A percentile compares a stretch with the other conserved stretches of the same genome.
Evolutionary conservation across 495 filamentous ascomycete genomes (phyloP).

Genomic region (Astrocystis sublimbata): DNA sequence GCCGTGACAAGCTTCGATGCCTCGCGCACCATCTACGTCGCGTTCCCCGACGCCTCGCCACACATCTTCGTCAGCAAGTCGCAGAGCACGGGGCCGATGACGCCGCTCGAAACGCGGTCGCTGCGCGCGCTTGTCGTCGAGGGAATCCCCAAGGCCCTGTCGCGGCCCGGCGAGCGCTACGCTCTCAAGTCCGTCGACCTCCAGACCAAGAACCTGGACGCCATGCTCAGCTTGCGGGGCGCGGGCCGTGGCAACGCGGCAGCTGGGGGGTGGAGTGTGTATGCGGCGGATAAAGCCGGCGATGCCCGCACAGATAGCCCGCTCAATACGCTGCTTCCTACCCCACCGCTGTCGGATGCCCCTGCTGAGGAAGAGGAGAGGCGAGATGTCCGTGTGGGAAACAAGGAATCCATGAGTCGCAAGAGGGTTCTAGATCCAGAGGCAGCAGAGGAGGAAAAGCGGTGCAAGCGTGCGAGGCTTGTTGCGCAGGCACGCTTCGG

Average conservation of each 20-base stretch:
- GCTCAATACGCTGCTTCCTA: slow-evolving; percentile 52
- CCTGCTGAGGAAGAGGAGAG: slow-evolving; percentile 32
- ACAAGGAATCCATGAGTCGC: not conserved
- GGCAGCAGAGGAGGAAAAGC: slow-evolving; percentile 37
- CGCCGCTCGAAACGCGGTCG: slow-evolving; percentile 57
- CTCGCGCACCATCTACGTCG: slow-evolving; percentile 69
- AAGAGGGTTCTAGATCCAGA: slow-evolving; percentile 27
- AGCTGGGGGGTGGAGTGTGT: slow-evolving; percentile 76
- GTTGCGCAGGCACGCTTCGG: slow-evolving; percentile 61
- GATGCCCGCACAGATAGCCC: slow-evolving; percentile 54
- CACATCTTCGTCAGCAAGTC: slow-evolving; percentile 69
- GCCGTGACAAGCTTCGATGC: slow-evolving; percentile 46
- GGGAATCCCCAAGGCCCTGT: slow-evolving; percentile 76
- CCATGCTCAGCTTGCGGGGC: slow-evolving; percentile 66
- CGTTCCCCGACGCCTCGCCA: slow-evolving; percentile 76
- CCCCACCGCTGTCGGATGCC: slow-evolving; percentile 34
- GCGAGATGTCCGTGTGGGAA: not conserved
- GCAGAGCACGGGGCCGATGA: slow-evolving; percentile 32
- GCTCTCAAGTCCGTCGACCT: slow-evolving; percentile 64
- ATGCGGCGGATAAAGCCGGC: slow-evolving; percentile 59
- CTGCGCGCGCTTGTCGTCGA: slow-evolving; percentile 69
- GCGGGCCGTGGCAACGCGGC: slow-evolving; percentile 65
- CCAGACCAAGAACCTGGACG: slow-evolving; percentile 65
- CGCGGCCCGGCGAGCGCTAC: slow-evolving; percentile 66
- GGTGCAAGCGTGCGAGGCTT: slow-evolving; percentile 43